Conservation (phyloP, 2,329 filamentous ascomycete genomes). For the Mycosphaerelloides madeirae region DNA sequence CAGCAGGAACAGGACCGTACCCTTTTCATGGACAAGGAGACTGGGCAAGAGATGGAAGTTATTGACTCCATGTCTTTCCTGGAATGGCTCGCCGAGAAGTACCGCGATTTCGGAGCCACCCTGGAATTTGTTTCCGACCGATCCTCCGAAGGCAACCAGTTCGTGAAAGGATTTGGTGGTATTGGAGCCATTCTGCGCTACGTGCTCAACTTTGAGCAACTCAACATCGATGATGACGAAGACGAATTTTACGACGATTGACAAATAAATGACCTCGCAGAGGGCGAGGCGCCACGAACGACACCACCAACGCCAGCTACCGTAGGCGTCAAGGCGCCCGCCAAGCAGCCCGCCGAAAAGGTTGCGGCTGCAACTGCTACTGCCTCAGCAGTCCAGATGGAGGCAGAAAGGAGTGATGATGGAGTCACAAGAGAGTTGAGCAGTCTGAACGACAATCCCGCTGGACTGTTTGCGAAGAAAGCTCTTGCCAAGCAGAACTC, state of each 20-base stretch:
- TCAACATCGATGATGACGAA: slow-evolving; percentile 71
- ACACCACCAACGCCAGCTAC: slow-evolving; percentile 39
- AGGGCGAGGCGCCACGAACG: slow-evolving; percentile 77
- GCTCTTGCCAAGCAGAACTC: slow-evolving; percentile 16
- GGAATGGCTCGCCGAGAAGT: slow-evolving; percentile 99
- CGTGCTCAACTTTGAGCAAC: slow-evolving; percentile 99
- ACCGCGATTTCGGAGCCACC: slow-evolving; percentile 93
- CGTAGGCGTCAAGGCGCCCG: slow-evolving; percentile 53
- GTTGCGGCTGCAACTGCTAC: slow-evolving; percentile 24
- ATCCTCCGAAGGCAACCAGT: slow-evolving; percentile 97
- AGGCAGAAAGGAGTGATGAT: slow-evolving; percentile 10
- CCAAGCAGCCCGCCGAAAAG: slow-evolving; percentile 34
- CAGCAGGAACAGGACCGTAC: slow-evolving; percentile 72
- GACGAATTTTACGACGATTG: slow-evolving; percentile 91
- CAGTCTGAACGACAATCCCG: slow-evolving; percentile 5
- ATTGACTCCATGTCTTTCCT: slow-evolving; percentile 84
- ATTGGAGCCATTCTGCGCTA: slow-evolving; percentile 96
- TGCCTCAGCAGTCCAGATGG: slow-evolving; percentile 23
- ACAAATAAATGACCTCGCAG: slow-evolving; percentile 62
- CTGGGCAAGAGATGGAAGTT: slow-evolving; percentile 96
- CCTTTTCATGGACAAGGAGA: slow-evolving; percentile 91
- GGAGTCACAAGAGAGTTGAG: slow-evolving; percentile 5
- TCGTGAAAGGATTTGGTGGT: slow-evolving; percentile 98
- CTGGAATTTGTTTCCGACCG: slow-evolving; percentile 97
- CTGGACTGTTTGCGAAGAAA: slow-evolving; percentile 17